A percentile compares a stretch with the other conserved stretches of the same genome.
These are phyloP conservation scores for Agrocybe praecox DNA, from an alignment of 768 basidiomycete genomes.

Conservation along the genomic window DNA sequence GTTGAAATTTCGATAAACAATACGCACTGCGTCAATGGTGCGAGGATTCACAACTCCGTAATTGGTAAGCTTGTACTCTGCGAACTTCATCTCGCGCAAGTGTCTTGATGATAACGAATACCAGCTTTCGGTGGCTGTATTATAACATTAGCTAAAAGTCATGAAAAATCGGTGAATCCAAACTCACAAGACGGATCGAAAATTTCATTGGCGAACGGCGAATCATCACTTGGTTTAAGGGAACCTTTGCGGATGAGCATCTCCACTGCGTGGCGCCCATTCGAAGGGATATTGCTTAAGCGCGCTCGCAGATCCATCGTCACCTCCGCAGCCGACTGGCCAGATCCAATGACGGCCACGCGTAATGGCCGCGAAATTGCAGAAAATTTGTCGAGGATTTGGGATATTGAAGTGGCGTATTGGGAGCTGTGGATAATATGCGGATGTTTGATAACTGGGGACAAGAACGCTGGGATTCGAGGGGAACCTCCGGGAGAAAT, in stretches of 20 bases:
- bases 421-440: conserved; percentile 46
- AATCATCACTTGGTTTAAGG: conserved; percentile 53
- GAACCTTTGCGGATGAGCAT: conserved; percentile 54
- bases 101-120: conserved; percentile 38
- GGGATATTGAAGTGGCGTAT: conserved; percentile 39
- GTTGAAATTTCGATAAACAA: background rate
- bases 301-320: conserved; percentile 44
- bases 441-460: conserved; percentile 31
- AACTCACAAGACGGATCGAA: conserved; percentile 50
- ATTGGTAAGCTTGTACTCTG: conserved; percentile 52
- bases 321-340: conserved; percentile 52
- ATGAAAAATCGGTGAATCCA: background rate
- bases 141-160: background rate
- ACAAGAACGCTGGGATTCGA: conserved; percentile 39
- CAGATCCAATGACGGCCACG: conserved; percentile 49
- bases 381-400: conserved; percentile 32
- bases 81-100: conserved; percentile 34
- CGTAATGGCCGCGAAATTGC: conserved; percentile 29
- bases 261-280: conserved; percentile 40
- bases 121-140: conserved; percentile 40
- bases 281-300: conserved; percentile 31
- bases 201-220: conserved; percentile 56
- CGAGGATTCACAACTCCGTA: conserved; percentile 55
- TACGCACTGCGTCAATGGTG: conserved; percentile 42
- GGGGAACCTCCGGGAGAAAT: conserved; percentile 54